Evolutionary conservation across 2,329 filamentous ascomycete species (phyloP).

Genomic region (Fusarium sp.): DNA sequence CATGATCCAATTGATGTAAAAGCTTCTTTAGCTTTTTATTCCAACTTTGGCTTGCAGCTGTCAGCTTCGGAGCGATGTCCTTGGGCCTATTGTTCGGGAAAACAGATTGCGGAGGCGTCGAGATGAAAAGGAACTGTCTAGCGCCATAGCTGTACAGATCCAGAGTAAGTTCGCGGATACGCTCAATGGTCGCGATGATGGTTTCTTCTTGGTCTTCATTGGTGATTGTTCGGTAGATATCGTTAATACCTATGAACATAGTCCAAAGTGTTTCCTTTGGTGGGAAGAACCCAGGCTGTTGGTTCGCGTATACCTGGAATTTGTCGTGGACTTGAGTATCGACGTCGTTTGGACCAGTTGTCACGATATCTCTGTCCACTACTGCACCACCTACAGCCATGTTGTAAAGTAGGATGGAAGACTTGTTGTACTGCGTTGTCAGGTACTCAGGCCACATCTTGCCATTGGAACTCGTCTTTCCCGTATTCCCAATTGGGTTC

Average conservation of each 20-base stretch:
- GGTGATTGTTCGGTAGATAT: conserved; percentile 22
- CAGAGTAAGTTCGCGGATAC: not conserved
- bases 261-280: conserved; percentile 1
- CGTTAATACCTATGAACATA: conserved; percentile 21
- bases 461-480: conserved; percentile 20
- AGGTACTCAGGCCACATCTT: conserved; percentile 25
- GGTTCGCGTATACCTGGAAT: not conserved
- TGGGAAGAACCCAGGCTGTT: not conserved
- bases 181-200: not conserved
- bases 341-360: conserved; percentile 9
- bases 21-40: not conserved
- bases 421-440: conserved; percentile 3
- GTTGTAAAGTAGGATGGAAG: conserved; percentile 1
- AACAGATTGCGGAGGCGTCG: conserved; percentile 10
- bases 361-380: conserved; percentile 7
- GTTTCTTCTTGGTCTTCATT: not conserved
- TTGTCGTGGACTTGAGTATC: conserved; percentile 1
- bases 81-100: conserved; percentile 20
- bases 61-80: not conserved
- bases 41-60: not conserved
- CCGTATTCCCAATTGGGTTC: conserved; percentile 6
- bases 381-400: conserved; percentile 23
- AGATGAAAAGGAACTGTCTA: conserved; percentile 15
- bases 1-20: not conserved
- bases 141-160: not conserved